Evolutionary conservation across 2,329 filamentous ascomycete species (phyloP), one percentile per base, ranked within the genome.

Genomic region (Nakataea oryzae): DNA sequence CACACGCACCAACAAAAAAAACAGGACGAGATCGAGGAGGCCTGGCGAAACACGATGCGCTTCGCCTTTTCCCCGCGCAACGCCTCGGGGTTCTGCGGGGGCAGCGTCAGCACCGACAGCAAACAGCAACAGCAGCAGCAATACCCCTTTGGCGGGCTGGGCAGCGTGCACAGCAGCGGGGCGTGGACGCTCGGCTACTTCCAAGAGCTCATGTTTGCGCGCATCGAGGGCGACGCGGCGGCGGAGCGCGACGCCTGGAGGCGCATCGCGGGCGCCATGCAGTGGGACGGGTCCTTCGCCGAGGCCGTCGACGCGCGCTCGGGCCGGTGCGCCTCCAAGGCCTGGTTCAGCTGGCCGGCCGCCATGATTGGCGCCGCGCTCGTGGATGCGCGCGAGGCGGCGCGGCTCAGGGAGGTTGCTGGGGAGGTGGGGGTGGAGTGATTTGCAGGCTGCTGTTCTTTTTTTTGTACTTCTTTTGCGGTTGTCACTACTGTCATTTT

Each of bases 261-360:
- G 11, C 61, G 62, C 24, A 67, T 68, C 30, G 28, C n/a, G 30
- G 64, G 54, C 8, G 61, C 65, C 34, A 64, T 66, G 62, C 65
- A 66, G 34, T 67, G 64, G 59, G 66, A 68, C 50, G 66, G 66
- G 2, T 64, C 63, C 0, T 68, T 68, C 27, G 62, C 66, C 9
- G 66, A 67, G 32, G 65, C 66, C 13, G 64, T 68, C 1, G 66
- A 67, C 30, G 57, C 62, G 24, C 1, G 47, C 2, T 62, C 60
- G 8, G 66, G 66, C 1, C 29, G 34, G 27, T 65, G 65, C 62
- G 64, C 65, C 3, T 65, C 65, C n/a, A 68, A 68, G 64, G 64
- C 66, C 7, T 68, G 66, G 66, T 67, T 68, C 59, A 65, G 63
- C 58, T 68, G 66, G 66, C 66, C 66, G 1, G 66, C 66, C 1